These are phyloP conservation scores for Fusarium siculi DNA, from an alignment of 2,329 filamentous ascomycete species.

Conservation along the genomic window DNA sequence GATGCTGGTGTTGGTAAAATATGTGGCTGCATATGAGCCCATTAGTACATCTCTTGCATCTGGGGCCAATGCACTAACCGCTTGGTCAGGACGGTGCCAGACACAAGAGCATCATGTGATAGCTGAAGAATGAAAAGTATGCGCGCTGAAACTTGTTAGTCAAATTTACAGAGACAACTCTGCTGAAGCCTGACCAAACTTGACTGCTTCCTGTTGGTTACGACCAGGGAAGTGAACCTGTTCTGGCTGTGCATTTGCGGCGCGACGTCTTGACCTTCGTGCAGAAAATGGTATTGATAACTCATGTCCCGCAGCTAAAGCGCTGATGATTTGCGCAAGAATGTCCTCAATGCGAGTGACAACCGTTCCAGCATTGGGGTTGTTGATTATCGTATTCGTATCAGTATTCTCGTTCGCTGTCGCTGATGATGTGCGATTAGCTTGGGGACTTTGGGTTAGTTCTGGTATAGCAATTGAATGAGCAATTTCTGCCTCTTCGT, in stretches of 20 bases:
- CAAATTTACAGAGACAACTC: neutral
- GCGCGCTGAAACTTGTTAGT: constrained; percentile 55
- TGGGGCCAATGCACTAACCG: constrained; percentile 57
- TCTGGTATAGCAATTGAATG: constrained; percentile 18
- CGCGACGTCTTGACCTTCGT: constrained; percentile 28
- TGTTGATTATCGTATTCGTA: constrained; percentile 39
- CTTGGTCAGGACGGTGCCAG: constrained; percentile 68
- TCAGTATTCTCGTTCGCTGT: constrained; percentile 11
- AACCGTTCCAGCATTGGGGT: constrained; percentile 37
- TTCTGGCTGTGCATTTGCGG: constrained; percentile 20
- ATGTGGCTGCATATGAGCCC: constrained; percentile 69
- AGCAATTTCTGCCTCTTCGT: neutral
- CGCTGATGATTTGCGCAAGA: constrained; percentile 46
- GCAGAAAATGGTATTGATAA: constrained; percentile 44
- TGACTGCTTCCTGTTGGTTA: constrained; percentile 58
- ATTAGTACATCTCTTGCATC: neutral
- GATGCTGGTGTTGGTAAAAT: constrained; percentile 78
- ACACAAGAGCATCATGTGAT: constrained; percentile 67
- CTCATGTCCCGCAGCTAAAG: constrained; percentile 40
- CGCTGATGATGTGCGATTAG: neutral
- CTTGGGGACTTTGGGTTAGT: constrained; percentile 4
- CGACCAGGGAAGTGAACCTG: constrained; percentile 59
- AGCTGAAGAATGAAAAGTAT: constrained; percentile 68
- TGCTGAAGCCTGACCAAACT: constrained; percentile 57
- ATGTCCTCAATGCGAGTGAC: constrained; percentile 52